Base-by-base conservation (phyloP, 352 stramenopile species). In the Pythium oligandrum region DNA sequence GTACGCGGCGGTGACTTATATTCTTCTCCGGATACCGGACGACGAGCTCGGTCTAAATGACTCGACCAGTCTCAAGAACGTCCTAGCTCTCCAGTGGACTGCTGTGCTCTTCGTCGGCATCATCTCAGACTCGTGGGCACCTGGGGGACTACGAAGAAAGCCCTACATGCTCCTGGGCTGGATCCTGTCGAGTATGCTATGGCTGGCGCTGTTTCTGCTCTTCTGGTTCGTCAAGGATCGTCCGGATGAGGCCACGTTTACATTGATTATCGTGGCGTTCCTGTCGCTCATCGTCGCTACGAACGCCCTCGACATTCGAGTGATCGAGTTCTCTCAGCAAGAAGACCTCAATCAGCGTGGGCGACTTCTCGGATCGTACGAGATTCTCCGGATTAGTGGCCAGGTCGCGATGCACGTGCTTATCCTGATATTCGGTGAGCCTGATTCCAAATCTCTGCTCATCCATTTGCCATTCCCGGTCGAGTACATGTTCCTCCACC, bases 101-200 rank as follows among this genome's bases (percentile, higher is more conserved):
- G 53, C 68, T 11, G 68, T 71, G 43, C 46, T 74, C 12, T 17
- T 67, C 3, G 59, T 77, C 2, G 68, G 68, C 6, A 17, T 72
- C 2, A 17, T 68, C 40, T 77, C 68, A 1, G 68, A 77, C 55
- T 53, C 62, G 12, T 63, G 60, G 43, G 62, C 68, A 1, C 61
- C 65, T 2, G 48, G 57, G 12, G 30, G 64, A 3, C 61, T 60
- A 7, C 77, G 71, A 4, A 64, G 83, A 37, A 91, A 89, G 56
- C 68, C 80, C 6, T 93, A 90, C 61, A 87, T 94, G 53, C 48
- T 86, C 17, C 32, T 79, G 11, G 86, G 81, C 34, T 86, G 70
- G 70, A 44, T 48, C 11, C 12, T 64, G 35, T 33, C 62, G 6
- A 51, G 45, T 12, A 9, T 54, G 33, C 51, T 69, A 17, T 80